Percentiles rank a stretch among this genome's conserved stretches.
Evolutionary conservation across 805 yeast species (phyloP).

Genomic region (Spathaspora passalidarum): DNA sequence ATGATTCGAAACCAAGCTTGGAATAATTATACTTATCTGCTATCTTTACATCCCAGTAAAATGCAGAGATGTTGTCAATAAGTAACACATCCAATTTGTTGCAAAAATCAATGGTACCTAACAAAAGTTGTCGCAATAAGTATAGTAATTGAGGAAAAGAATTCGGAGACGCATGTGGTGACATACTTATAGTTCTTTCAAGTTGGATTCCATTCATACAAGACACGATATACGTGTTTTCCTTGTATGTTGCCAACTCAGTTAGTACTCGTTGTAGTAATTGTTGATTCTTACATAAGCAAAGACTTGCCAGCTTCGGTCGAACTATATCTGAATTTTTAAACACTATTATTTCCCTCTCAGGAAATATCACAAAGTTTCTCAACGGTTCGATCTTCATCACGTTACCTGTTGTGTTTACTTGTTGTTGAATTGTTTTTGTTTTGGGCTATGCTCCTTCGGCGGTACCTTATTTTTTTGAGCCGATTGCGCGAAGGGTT

Average conservation of each 20-base stretch:
- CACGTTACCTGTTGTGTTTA: too few relatives aligned
- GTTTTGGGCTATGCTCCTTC: background rate
- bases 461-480: too few relatives aligned
- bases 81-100: background rate
- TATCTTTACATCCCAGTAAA: slow-evolving; percentile 28
- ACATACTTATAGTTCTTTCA: background rate
- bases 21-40: slow-evolving; percentile 8
- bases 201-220: background rate
- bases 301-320: background rate
- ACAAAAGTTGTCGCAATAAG: background rate
- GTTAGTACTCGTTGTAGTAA: background rate
- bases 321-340: slow-evolving; percentile 1
- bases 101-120: background rate
- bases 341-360: slow-evolving; percentile 1
- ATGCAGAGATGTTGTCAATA: slow-evolving; percentile 27
- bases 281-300: background rate
- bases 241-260: background rate
- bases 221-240: background rate
- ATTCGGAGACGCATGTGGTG: background rate
- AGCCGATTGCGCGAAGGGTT: too few relatives aligned
- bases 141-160: slow-evolving; percentile 3
- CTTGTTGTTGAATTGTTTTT: too few relatives aligned
- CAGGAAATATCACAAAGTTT: background rate
- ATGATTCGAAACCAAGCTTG: slow-evolving; percentile 7
- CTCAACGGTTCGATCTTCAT: background rate